Evolutionary conservation across 768 basidiomycete species (phyloP).

Genomic region (Neoboletus magnificus): DNA sequence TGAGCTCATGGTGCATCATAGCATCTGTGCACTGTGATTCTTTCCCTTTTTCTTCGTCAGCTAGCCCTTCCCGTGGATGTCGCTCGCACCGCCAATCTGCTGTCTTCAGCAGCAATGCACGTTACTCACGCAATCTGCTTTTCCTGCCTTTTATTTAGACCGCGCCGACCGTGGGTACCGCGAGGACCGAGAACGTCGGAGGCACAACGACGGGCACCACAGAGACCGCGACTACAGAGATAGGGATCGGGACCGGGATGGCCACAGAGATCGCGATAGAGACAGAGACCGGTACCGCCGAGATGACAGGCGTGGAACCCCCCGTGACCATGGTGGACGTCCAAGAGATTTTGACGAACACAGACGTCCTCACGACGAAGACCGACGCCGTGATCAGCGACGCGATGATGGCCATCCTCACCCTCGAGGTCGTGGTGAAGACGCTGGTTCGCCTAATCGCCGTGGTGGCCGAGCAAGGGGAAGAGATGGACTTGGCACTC

Average conservation of each 20-base stretch:
- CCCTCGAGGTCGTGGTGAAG: slow-evolving; percentile 37
- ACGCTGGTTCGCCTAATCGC: slow-evolving; percentile 37
- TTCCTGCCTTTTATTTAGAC: slow-evolving; percentile 49
- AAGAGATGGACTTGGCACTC: slow-evolving; percentile 55
- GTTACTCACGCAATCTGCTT: slow-evolving; percentile 51
- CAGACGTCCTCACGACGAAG: slow-evolving; percentile 45
- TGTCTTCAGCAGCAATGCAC: slow-evolving; percentile 39
- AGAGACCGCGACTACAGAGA: slow-evolving; percentile 54
- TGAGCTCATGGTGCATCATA: slow-evolving; percentile 63
- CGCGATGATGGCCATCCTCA: slow-evolving; percentile 40
- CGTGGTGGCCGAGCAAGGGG: slow-evolving; percentile 48
- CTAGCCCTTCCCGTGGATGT: slow-evolving; percentile 55
- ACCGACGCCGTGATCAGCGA: slow-evolving; percentile 47
- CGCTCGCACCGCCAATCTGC: slow-evolving; percentile 40
- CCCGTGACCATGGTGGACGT: slow-evolving; percentile 45
- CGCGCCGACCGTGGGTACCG: slow-evolving; percentile 52
- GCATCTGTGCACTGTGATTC: slow-evolving; percentile 43
- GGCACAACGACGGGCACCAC: slow-evolving; percentile 56
- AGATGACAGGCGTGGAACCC: slow-evolving; percentile 51
- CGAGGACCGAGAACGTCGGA: slow-evolving; percentile 61
- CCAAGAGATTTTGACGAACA: slow-evolving; percentile 47
- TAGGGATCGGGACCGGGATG: slow-evolving; percentile 38
- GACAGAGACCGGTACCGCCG: slow-evolving; percentile 40
- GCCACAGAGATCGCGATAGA: slow-evolving; percentile 28
- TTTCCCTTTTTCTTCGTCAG: slow-evolving; percentile 40